Conservation (phyloP, 352 stramenopile genomes). For the Phytophthora citricola region DNA sequence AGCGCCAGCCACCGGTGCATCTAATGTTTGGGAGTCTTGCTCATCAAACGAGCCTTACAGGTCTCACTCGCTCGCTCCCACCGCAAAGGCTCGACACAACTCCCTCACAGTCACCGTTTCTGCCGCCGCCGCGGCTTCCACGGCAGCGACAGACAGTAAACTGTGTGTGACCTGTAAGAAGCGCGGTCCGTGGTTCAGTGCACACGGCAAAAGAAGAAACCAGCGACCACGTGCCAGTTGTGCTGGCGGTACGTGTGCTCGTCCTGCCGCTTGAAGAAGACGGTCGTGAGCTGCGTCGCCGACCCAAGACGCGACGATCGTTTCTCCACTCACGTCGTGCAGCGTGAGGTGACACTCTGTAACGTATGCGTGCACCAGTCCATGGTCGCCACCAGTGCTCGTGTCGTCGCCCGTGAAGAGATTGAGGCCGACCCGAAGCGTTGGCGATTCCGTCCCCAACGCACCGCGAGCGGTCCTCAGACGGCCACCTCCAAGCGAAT, state of each 20-base stretch:
- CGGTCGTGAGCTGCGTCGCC: slow-evolving; percentile 38
- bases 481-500: slow-evolving; percentile 23
- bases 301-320: slow-evolving; percentile 30
- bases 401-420: slow-evolving; percentile 48
- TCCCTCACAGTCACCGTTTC: slow-evolving; percentile 38
- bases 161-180: slow-evolving; percentile 52
- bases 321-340: slow-evolving; percentile 26
- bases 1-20: slow-evolving; percentile 27
- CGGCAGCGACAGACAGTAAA: slow-evolving; percentile 22
- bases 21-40: slow-evolving; percentile 18
- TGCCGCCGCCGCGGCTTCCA: slow-evolving; percentile 28
- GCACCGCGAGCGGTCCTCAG: slow-evolving; percentile 17
- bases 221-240: slow-evolving; percentile 45
- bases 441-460: slow-evolving; percentile 27
- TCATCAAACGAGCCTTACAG: slow-evolving; percentile 27
- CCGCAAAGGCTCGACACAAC: slow-evolving; percentile 14
- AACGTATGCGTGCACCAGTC: slow-evolving; percentile 49
- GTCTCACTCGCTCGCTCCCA: slow-evolving; percentile 34
- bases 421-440: slow-evolving; percentile 34
- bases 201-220: slow-evolving; percentile 42
- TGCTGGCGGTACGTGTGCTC: slow-evolving; percentile 62
- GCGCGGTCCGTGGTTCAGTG: slow-evolving; percentile 33
- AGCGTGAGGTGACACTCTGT: slow-evolving; percentile 48
- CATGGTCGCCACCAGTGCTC: slow-evolving; percentile 42
- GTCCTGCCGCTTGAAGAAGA: slow-evolving; percentile 60